These are phyloP conservation scores for Solanum medicagineum DNA, from an alignment of 257 asterid genomes.

Conservation along the genomic window DNA sequence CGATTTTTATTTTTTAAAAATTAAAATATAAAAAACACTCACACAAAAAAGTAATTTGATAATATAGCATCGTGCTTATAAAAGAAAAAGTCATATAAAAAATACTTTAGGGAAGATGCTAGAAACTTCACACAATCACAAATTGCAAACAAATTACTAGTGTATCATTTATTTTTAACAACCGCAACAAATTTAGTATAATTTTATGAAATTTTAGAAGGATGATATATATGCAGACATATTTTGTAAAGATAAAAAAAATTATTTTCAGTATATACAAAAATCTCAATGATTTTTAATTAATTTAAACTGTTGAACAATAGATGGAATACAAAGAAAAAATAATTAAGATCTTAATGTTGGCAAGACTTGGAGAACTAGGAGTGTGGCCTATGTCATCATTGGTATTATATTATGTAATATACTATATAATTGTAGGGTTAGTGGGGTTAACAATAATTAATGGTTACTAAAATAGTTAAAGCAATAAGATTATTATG, in stretches of 20 bases:
- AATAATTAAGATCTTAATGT: neutral
- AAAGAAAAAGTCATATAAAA: neutral
- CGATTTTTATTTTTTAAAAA: too few relatives aligned
- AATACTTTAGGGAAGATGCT: neutral
- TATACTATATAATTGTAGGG: neutral
- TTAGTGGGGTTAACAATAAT: neutral
- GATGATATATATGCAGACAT: too few relatives aligned
- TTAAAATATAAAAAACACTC: too few relatives aligned
- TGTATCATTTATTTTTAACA: neutral
- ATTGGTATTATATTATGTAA: neutral
- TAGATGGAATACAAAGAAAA: neutral
- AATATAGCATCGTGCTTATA: too few relatives aligned
- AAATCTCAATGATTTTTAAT: neutral
- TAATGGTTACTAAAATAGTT: neutral
- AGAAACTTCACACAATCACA: neutral
- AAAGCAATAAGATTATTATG: neutral
- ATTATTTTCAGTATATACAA: neutral
- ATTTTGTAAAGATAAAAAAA: too few relatives aligned
- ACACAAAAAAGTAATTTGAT: too few relatives aligned
- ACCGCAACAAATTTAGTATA: too few relatives aligned
- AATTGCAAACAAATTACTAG: neutral
- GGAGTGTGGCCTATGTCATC: neutral
- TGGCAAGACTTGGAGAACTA: neutral
- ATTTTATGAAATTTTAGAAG: too few relatives aligned
- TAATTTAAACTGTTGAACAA: neutral